These are phyloP conservation scores for Lunularia cruciata DNA, from an alignment of 225 moss, liverwort and hornwort species.

Conservation along the genomic window DNA sequence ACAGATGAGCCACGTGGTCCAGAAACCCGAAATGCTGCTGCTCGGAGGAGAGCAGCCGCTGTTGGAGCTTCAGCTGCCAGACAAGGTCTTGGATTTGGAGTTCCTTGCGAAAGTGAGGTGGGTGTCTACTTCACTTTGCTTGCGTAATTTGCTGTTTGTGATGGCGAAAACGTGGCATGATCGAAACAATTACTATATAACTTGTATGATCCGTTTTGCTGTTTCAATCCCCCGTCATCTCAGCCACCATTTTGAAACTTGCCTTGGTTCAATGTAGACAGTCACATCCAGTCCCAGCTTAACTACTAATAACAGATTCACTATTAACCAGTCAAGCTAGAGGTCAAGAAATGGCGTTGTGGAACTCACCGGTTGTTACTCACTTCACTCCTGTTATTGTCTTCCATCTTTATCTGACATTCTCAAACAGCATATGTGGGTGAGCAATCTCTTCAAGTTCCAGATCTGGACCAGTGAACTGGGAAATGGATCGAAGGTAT, in stretches of 20 bases:
- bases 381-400: slow-evolving; percentile 17
- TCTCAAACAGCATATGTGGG: slow-evolving; percentile 27
- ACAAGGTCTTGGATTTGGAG: slow-evolving; percentile 48
- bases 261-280: no score
- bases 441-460: slow-evolving; percentile 41
- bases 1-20: slow-evolving; percentile 81
- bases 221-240: no score
- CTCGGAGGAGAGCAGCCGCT: slow-evolving; percentile 86
- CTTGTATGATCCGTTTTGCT: no score
- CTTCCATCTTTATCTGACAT: slow-evolving; percentile 15
- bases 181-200: no score
- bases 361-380: background rate
- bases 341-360: no score
- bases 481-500: slow-evolving; percentile 34
- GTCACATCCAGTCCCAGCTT: no score
- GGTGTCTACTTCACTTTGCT: slow-evolving; percentile 21
- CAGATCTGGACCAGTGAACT: slow-evolving; percentile 37
- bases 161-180: no score
- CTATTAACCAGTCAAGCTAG: no score
- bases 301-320: no score
- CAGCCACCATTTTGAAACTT: no score
- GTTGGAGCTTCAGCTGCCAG: slow-evolving; percentile 63
- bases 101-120: slow-evolving; percentile 77
- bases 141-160: no score
- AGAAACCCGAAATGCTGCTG: slow-evolving; percentile 98